Evolutionary conservation across 352 stramenopile species (phyloP), one percentile per base, ranked within the genome.

Genomic region (Phytopythium boreale): DNA sequence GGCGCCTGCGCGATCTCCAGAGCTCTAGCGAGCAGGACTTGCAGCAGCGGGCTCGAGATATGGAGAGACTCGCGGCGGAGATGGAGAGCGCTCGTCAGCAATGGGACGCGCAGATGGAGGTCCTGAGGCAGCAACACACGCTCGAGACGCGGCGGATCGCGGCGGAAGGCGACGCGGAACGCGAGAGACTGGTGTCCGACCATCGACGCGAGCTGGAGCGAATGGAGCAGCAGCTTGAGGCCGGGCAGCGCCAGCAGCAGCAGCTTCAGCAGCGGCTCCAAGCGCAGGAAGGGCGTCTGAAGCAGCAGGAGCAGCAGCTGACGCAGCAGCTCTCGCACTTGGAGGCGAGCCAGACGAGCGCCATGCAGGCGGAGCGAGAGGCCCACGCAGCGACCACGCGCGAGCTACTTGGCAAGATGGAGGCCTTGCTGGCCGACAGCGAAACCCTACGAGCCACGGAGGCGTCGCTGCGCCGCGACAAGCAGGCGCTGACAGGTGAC

Each of bases 71-170:
- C 2, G 17, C 53, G 0, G 17, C 44, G 1, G 22, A 55, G 29
- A 58, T 53, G 51, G 51, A 39, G 51, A 43, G 9, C 51, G 66
- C 71, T 4, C 64, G 66, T 4, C 27, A 20, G 0, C 39, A 56
- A 14, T 63, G 72, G 43, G 26, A 75, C 41, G 47, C 64, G 8
- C 69, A 72, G 22, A 14, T 84, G 5, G 66, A 72, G 2, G 66
- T 74, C 49, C 46, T 85, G 22, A 61, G 43, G 37, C 34, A 59
- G 53, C 72, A 87, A 56, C 77, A 92, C 67, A 59, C 57, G 1
- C 69, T 85, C 24, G 88, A 96, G 58, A 58, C 90, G 29, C 74
- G 87, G 26, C 67, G 90, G 52, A 68, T 90, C 37, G 80, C 92
- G 46, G 88, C 73, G 11, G 82, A 71, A 43, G 81, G 73, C 11